Conservation (phyloP, 148 eudicot genomes). For the Agrostemma githago region DNA sequence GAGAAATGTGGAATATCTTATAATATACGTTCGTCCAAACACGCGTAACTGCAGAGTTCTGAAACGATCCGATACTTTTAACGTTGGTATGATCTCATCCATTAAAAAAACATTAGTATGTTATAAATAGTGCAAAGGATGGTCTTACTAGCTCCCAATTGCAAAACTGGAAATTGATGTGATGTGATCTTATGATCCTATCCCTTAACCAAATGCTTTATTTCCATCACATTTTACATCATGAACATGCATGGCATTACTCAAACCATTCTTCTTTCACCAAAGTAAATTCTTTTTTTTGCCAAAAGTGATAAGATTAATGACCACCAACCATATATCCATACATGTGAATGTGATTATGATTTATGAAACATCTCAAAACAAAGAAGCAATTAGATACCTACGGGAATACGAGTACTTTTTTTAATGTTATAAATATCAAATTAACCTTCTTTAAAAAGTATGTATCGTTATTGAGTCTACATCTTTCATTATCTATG, state of each 20-base stretch:
- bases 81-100: too few relatives aligned
- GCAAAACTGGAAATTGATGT: not conserved
- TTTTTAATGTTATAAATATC: too few relatives aligned
- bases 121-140: not conserved
- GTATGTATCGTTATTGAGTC: too few relatives aligned
- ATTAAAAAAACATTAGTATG: too few relatives aligned
- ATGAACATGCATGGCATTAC: not conserved
- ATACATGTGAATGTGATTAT: not conserved
- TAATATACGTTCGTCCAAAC: too few relatives aligned
- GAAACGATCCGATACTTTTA: too few relatives aligned
- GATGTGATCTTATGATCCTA: not conserved
- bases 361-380: not conserved
- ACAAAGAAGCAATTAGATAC: too few relatives aligned
- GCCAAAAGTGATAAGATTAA: not conserved
- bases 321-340: not conserved
- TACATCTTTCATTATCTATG: too few relatives aligned
- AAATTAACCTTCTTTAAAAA: too few relatives aligned
- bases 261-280: not conserved
- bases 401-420: too few relatives aligned
- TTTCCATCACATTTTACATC: not conserved
- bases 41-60: too few relatives aligned
- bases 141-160: not conserved
- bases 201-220: not conserved
- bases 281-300: not conserved
- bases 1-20: too few relatives aligned